Evolutionary conservation across 73 alveolate genomes (phyloP).

Genomic region (Paramecium sonneborni): DNA sequence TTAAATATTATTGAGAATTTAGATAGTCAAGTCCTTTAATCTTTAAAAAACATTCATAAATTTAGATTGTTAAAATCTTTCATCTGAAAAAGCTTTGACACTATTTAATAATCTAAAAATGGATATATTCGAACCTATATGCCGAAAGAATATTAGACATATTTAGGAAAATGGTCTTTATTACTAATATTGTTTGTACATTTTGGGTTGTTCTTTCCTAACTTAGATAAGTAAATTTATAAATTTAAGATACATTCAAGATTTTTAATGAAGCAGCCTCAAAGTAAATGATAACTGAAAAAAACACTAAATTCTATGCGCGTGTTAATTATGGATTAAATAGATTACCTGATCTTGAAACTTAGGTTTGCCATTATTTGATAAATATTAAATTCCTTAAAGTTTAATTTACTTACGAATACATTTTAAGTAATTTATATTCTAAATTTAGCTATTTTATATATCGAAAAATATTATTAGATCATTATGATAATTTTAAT

Average conservation of each 20-base stretch:
- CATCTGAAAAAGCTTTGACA: conserved; percentile 71
- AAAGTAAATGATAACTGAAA: neutral
- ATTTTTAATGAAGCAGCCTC: conserved; percentile 61
- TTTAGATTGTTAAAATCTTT: conserved; percentile 71
- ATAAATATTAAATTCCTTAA: conserved; percentile 19
- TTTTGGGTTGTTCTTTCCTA: conserved; percentile 57
- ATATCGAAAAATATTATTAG: conserved; percentile 20
- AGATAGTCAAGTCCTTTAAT: neutral
- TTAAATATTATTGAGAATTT: neutral
- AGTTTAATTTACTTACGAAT: conserved; percentile 26
- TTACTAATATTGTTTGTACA: too few species aligned
- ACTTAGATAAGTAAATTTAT: conserved; percentile 59
- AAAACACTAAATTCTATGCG: neutral
- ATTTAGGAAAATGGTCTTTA: too few species aligned
- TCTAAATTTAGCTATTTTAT: neutral
- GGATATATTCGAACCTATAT: conserved; percentile 70
- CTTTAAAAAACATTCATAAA: conserved; percentile 70
- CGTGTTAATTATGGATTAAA: neutral
- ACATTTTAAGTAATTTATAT: neutral
- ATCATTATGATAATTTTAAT: neutral
- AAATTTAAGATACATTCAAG: conserved; percentile 72
- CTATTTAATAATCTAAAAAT: conserved; percentile 72
- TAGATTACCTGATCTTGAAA: conserved; percentile 49
- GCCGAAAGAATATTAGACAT: too few species aligned
- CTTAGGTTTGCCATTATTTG: conserved; percentile 43